Evolutionary conservation across 1,139 yeast genomes (phyloP).

Genomic region (Saccharomyces hybrid): DNA sequence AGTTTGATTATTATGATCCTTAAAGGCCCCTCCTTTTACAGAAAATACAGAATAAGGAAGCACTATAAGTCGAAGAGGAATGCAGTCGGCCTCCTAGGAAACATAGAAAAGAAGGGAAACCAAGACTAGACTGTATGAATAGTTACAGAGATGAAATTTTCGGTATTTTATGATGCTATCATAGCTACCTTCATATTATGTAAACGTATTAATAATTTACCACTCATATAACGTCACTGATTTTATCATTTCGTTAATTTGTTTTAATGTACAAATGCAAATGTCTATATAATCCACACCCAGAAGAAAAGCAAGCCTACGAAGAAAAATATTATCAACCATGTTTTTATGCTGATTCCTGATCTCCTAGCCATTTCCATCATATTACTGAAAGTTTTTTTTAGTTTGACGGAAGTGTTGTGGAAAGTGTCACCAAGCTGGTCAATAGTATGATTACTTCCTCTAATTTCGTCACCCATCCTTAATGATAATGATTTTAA

Average conservation of each 20-base stretch:
- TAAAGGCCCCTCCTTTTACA: neutral
- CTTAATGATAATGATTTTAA: slow-evolving; percentile 62
- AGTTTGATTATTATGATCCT: slow-evolving; percentile 16
- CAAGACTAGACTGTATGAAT: slow-evolving; percentile 6
- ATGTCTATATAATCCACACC: slow-evolving; percentile 58
- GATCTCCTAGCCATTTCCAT: slow-evolving; percentile 74
- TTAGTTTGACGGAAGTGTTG: slow-evolving; percentile 41
- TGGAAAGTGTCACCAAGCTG: slow-evolving; percentile 47
- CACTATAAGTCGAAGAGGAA: slow-evolving; percentile 20
- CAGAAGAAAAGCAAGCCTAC: slow-evolving; percentile 66
- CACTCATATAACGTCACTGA: neutral
- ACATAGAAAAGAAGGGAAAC: slow-evolving; percentile 5
- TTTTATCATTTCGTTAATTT: neutral
- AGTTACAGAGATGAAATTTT: neutral
- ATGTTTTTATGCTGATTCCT: slow-evolving; percentile 71
- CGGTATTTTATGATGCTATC: neutral
- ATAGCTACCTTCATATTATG: neutral
- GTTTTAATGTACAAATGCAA: neutral
- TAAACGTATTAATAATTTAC: neutral
- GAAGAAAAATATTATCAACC: slow-evolving; percentile 61
- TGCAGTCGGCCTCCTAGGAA: slow-evolving; percentile 20
- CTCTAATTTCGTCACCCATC: slow-evolving; percentile 83
- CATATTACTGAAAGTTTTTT: slow-evolving; percentile 67
- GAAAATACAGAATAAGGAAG: slow-evolving; percentile 9
- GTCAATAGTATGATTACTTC: slow-evolving; percentile 56